phyloP scores from a whole-genome alignment of 2,329 filamentous ascomycete genomes.

The Aspergillus novoparasiticus region DNA sequence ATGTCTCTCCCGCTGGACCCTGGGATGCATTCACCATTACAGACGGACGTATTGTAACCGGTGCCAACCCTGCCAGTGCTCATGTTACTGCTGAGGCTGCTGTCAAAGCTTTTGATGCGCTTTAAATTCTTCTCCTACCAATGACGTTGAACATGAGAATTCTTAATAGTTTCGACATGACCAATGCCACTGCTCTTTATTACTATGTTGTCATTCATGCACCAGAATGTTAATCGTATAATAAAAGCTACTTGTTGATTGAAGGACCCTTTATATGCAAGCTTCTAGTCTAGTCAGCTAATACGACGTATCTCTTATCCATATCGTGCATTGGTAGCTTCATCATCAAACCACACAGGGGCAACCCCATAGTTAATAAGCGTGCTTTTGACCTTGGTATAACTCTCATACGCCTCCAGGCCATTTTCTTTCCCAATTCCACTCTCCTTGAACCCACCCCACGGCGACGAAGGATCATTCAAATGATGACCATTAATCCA shows the following conservation, averaged over 20 bases:
- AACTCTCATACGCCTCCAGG: conserved; percentile 61
- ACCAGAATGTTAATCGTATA: not conserved
- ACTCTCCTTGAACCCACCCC: conserved; percentile 67
- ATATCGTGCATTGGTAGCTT: conserved; percentile 60
- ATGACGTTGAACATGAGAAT: not conserved
- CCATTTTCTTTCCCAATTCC: conserved; percentile 76
- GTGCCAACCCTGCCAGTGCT: conserved; percentile 39
- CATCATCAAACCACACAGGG: conserved; percentile 71
- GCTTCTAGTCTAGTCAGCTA: too few species aligned
- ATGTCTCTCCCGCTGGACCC: conserved; percentile 7
- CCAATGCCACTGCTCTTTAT: not conserved
- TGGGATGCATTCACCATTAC: conserved; percentile 28
- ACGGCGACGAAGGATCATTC: conserved; percentile 71
- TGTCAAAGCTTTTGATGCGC: conserved; percentile 29
- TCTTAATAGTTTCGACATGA: not conserved
- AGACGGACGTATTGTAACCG: conserved; percentile 41
- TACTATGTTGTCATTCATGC: not conserved
- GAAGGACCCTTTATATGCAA: too few species aligned
- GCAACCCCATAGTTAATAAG: conserved; percentile 64
- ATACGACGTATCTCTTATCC: conserved; percentile 43
- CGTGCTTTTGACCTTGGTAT: conserved; percentile 51
- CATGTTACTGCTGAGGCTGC: conserved; percentile 34
- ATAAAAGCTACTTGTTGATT: not conserved
- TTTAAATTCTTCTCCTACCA: not conserved
- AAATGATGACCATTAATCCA: conserved; percentile 63